Evolutionary conservation across 1,284 basidiomycete species (phyloP), one percentile per base, ranked within the genome.

Genomic region (Coriolopsis trogii): DNA sequence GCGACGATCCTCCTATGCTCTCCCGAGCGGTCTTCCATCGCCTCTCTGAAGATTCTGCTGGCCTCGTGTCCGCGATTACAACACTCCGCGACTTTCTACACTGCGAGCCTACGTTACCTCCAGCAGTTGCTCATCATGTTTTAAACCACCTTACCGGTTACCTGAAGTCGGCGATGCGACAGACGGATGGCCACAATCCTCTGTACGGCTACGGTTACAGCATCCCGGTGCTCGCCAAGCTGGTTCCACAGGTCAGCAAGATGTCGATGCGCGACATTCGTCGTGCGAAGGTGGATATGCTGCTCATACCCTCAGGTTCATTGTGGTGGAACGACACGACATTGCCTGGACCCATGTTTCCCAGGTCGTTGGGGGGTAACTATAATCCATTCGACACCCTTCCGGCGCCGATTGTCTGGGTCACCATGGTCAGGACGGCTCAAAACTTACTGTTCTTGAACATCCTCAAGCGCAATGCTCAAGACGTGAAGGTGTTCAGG

Each of bases 231-330:
- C 70, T 91, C 29, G 74, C 86, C 0, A 76, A 76, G 21, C 69
- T 91, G 2, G 75, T 79, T 4, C 73, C 76, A 0, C 81, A 85
- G 67, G 87, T 91, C 54, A 85, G 80, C 60, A 85, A 84, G 16
- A 76, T 91, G 70, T 86, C 87, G 1, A 76, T 89, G 30, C 80
- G 87, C 16, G 89, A 91, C 56, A 79, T 93, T 44, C 78, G 86
- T 26, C 81, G 87, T 52, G 82, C 85, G 16, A 92, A 92, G 64
- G 73, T 89, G 9, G 90, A 93, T 58, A 67, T 75, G 31, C 79
- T 90, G 49, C 71, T 92, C 33, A 77, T 91, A 24, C 89, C 90
- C 0, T 80, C 85, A 2, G 85, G 85, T 1, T 74, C 80, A 1
- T 67, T 89, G 3, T 88, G 85, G 85, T 88, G 87, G 61, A 64